Evolutionary conservation across 139 green algal species (phyloP).

Genomic region (Axilococcus clingmanii): DNA sequence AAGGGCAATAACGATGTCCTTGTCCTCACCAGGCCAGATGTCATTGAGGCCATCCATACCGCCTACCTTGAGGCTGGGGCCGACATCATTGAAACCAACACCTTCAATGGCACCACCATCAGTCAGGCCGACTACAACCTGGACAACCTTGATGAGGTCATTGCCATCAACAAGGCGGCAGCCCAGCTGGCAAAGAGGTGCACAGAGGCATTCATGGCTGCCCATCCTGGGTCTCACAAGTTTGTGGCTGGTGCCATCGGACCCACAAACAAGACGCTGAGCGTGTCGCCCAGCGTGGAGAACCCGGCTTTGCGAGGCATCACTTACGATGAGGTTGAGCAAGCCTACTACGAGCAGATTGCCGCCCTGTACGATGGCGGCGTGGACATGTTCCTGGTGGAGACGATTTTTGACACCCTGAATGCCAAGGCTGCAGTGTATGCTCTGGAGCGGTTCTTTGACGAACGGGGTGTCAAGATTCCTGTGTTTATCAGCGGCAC

Average conservation of each 20-base stretch:
- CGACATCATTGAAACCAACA: constrained; percentile 99
- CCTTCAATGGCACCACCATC: constrained; percentile 90
- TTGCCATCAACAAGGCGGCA: constrained; percentile 80
- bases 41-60: constrained; percentile 89
- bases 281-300: constrained; percentile 90
- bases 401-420: constrained; percentile 99
- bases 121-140: constrained; percentile 89
- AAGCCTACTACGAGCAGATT: constrained; percentile 88
- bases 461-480: constrained; percentile 59
- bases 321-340: constrained; percentile 94
- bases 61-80: constrained; percentile 82
- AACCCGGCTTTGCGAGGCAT: constrained; percentile 86
- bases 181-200: constrained; percentile 76
- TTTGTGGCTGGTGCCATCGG: constrained; percentile 93
- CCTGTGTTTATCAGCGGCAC: constrained; percentile 94
- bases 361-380: constrained; percentile 77
- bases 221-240: constrained; percentile 63
- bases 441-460: constrained; percentile 89
- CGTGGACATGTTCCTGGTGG: constrained; percentile 93
- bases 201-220: constrained; percentile 57
- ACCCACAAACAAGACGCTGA: constrained; percentile 95
- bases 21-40: constrained; percentile 86
- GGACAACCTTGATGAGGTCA: constrained; percentile 76
- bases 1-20: constrained; percentile 98
- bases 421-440: constrained; percentile 95